phyloP scores from a whole-genome alignment of 352 stramenopile species.

The Globisporangium viniferum region DNA sequence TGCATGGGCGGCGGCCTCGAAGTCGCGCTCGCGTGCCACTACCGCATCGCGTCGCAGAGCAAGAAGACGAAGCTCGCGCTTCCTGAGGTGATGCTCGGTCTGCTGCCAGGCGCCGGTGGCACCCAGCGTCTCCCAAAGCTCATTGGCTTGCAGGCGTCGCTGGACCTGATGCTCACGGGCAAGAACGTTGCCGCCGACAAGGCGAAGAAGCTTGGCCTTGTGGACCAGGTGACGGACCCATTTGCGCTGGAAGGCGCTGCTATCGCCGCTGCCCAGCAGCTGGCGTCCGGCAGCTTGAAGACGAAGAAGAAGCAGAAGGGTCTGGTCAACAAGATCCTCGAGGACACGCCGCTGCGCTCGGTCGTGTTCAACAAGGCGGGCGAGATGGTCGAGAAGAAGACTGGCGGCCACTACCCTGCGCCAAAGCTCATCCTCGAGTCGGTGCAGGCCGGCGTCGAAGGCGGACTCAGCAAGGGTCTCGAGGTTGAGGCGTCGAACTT shows the following conservation, averaged over 20 bases:
- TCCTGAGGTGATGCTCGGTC: conserved; percentile 96
- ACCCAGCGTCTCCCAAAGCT: conserved; percentile 95
- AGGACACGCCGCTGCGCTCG: conserved; percentile 93
- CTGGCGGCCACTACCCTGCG: conserved; percentile 95
- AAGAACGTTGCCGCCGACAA: conserved; percentile 95
- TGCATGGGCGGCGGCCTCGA: conserved; percentile 97
- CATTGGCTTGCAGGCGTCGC: conserved; percentile 89
- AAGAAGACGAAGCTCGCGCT: conserved; percentile 96
- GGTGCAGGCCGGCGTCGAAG: conserved; percentile 84
- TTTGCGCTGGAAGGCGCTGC: conserved; percentile 90
- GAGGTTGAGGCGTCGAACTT: conserved; percentile 95
- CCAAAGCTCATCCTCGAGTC: conserved; percentile 93
- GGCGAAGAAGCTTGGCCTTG: conserved; percentile 97
- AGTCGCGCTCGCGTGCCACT: conserved; percentile 97
- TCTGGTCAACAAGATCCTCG: conserved; percentile 87
- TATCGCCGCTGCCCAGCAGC: conserved; percentile 83
- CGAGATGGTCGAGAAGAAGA: conserved; percentile 97
- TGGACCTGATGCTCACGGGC: conserved; percentile 98
- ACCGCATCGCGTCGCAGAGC: conserved; percentile 93
- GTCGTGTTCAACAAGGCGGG: conserved; percentile 94
- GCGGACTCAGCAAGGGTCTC: conserved; percentile 73
- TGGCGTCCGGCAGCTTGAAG: conserved; percentile 92
- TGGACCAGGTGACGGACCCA: conserved; percentile 93
- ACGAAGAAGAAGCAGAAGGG: conserved; percentile 89
- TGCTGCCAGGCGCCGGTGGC: conserved; percentile 97